Base-by-base conservation (phyloP, 352 stramenopile species). In the Peronosclerospora sorghi region DNA sequence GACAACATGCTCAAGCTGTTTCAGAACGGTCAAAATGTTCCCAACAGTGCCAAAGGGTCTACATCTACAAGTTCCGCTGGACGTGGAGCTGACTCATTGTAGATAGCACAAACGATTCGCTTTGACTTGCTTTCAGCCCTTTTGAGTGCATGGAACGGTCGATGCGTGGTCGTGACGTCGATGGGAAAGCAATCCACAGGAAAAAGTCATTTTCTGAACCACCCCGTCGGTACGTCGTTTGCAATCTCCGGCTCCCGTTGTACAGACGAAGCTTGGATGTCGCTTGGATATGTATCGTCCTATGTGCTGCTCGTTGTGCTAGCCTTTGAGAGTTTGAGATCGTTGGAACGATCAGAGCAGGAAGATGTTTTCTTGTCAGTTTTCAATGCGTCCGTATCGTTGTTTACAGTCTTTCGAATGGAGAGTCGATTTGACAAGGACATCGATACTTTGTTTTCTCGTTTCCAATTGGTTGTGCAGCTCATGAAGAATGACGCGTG, bases 311-410 rank as follows among this genome's bases (percentile, higher is more conserved):
- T 89, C 8, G 59, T 86, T 4, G 64, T 89, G 3, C 43, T 89
- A 10, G 72, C 86, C 38, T 86, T 86, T 42, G 73, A 86, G 62
- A 73, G 76, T 2, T 46, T 85, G 2, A 72, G 73, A 0, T 86
- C 73, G 1, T 83, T 88, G 46, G 71, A 88, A 35, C 53, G 76
- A 12, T 80, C 64, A 0, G 76, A 85, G 7, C 73, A 88, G 45
- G 71, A 88, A 51, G 73, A 88, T 19, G 69, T 83, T 1, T 82
- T 88, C 35, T 30, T 88, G 14, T 80, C 76, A n/a, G 65, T 88
- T 1, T 40, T 88, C 6, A 88, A 88, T 23, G 68, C 76, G 0
- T 74, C 71, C 5, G 15, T 88, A 0, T 88, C 73, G 14, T 72
- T 75, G 54, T 71, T 86, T 13, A 88, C 76, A 0, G 59, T 88